Conservation (phyloP, 192 early-diverging fungal species). For the Hyaloraphidium curvatum region DNA sequence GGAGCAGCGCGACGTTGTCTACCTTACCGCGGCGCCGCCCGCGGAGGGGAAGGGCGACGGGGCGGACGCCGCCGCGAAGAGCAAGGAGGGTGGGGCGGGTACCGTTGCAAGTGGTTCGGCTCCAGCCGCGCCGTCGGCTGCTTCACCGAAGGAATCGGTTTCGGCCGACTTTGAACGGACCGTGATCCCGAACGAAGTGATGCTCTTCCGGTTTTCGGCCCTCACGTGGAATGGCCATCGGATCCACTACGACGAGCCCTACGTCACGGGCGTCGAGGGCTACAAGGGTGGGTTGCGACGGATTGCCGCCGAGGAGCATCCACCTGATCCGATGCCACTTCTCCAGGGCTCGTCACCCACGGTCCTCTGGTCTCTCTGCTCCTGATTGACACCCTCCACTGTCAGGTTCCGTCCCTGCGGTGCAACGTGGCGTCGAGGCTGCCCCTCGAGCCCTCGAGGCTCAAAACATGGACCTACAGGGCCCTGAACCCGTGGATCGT, state of each 20-base stretch:
- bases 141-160: too few species aligned
- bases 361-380: constrained; percentile 62
- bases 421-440: too few species aligned
- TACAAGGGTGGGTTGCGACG: constrained; percentile 29
- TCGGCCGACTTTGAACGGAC: constrained; percentile 40
- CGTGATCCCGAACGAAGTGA: constrained; percentile 40
- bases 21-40: not conserved
- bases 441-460: constrained; percentile 10
- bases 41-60: too few species aligned
- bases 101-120: too few species aligned
- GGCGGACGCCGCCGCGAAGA: not conserved
- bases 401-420: too few species aligned
- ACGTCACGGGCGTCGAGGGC: constrained; percentile 42
- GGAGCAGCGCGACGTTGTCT: not conserved
- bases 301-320: not conserved
- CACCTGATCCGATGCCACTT: too few species aligned
- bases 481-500: constrained; percentile 48
- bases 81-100: too few species aligned
- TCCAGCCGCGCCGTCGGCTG: too few species aligned
- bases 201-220: constrained; percentile 74
- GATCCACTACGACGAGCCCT: constrained; percentile 66
- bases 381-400: constrained; percentile 40
- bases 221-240: constrained; percentile 73
- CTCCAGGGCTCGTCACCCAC: constrained; percentile 41
- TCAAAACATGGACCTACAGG: constrained; percentile 47